Base-by-base conservation (phyloP, 139 green algal species). In the Bryopsis sp. region DNA sequence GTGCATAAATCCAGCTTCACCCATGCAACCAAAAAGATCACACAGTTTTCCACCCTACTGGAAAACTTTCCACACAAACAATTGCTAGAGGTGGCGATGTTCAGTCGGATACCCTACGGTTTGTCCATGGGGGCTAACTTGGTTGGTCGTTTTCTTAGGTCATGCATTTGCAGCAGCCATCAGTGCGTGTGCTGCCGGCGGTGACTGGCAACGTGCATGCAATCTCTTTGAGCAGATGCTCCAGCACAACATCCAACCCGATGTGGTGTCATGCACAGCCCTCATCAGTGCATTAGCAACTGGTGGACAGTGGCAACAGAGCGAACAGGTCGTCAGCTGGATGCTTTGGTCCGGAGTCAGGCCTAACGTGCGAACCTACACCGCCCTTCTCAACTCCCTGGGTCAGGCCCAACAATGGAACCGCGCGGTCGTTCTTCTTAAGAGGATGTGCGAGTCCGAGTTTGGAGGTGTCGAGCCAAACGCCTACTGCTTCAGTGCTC, bases 211-310 rank as follows among this genome's bases (percentile, higher is more conserved):
- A 61, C 78, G 77, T 11, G 88, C 88, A 2, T 84, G 91, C 19
- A 47, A 60, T 5, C 71, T 94, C 29, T 95, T 95, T 68, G 88
- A 95, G 47, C 80, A 90, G 54, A 95, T 95, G 89, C 79, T 87
- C 28, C 33, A 68, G 19, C 76, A 66, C 28, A 78, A 79, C 39
- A 86, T 96, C 48, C 72, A 80, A 48, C 85, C 89, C 11, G 87
- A 96, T 48, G 89, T 96, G 0, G 89, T 96, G 34, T 92, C 85
- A 15, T 96, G 89, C 75, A 96, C 88, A 1, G 87, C 89, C 1
- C 83, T 96, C 2, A 82, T 96, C 67, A 84, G 80, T 22, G 89
- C 89, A 0, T 81, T 96, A 63, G 89, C 81, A 1, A 76, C 87
- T 1, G 85, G 82, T 29, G 89, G 83, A 2, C 84, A 95, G 77